These are phyloP conservation scores for Phytophthora tentaculata DNA, from an alignment of 352 stramenopile genomes.

Conservation along the genomic window DNA sequence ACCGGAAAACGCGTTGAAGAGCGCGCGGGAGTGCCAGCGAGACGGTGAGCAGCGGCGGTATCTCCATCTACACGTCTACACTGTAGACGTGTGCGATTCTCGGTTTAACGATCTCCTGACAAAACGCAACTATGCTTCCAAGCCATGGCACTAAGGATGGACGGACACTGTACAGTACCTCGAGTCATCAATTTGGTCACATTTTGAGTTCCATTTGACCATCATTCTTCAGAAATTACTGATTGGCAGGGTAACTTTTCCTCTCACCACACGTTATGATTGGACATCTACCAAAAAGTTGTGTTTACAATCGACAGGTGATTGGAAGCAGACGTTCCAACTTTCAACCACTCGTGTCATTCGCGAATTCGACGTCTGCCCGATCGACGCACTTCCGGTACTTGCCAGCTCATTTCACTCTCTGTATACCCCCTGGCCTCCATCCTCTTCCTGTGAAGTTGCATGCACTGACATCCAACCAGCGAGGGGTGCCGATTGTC, in stretches of 20 bases:
- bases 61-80: no score
- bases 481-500: constrained; percentile 67
- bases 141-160: no score
- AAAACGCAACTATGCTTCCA: no score
- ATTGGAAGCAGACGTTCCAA: constrained; percentile 13
- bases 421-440: not conserved
- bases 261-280: not conserved
- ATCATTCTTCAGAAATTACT: not conserved
- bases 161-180: no score
- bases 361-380: not conserved
- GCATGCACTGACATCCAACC: constrained; percentile 48
- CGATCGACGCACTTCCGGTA: constrained; percentile 16
- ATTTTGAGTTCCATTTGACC: no score
- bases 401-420: constrained; percentile 10
- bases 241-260: not conserved
- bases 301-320: not conserved
- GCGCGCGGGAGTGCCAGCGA: no score
- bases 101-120: no score
- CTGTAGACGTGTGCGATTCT: no score
- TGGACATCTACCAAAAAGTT: not conserved
- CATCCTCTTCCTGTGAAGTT: constrained; percentile 17
- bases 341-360: constrained; percentile 1
- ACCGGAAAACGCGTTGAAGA: no score
- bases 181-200: no score
- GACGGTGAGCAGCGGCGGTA: no score